These are phyloP conservation scores for Avena atlantica DNA, from an alignment of 176 grass and related monocot genomes.

Conservation along the genomic window DNA sequence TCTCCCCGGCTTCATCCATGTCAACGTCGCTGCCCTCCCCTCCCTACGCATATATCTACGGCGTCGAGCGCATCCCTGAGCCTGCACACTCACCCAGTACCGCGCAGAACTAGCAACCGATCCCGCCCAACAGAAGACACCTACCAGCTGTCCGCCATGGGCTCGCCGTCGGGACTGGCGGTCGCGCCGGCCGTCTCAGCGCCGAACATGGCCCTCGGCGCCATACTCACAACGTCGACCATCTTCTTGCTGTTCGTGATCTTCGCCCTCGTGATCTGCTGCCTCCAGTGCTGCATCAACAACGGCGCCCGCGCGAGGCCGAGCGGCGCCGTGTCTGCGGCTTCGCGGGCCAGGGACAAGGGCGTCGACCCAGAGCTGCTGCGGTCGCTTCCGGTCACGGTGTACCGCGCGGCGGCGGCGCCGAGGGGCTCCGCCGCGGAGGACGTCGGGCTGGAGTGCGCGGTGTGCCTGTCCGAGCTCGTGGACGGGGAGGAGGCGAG, in stretches of 20 bases:
- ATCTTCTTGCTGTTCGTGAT: conserved; percentile 16
- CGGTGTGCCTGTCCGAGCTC: conserved; percentile 72
- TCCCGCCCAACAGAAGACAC: background rate
- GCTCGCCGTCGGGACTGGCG: background rate
- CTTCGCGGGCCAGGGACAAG: background rate
- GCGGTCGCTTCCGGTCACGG: conserved; percentile 49
- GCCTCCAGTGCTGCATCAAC: background rate
- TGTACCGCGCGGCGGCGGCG: conserved; percentile 29
- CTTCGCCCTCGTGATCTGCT: conserved; percentile 28
- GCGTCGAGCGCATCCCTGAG: background rate
- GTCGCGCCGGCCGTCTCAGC: background rate
- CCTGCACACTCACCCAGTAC: background rate
- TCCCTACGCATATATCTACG: background rate
- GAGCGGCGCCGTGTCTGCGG: background rate
- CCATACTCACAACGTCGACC: background rate
- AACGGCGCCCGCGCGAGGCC: background rate
- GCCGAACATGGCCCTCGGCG: background rate
- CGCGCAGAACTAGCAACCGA: background rate
- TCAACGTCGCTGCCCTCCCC: background rate
- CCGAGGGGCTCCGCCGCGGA: conserved; percentile 3
- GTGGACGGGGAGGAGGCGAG: conserved; percentile 57
- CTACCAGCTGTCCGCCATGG: background rate
- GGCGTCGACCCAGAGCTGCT: conserved; percentile 47
- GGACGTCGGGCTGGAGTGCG: conserved; percentile 43
- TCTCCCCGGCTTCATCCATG: background rate